Evolutionary conservation across 495 filamentous ascomycete species (phyloP).

Genomic region (Aspergillus coremiiformis): DNA sequence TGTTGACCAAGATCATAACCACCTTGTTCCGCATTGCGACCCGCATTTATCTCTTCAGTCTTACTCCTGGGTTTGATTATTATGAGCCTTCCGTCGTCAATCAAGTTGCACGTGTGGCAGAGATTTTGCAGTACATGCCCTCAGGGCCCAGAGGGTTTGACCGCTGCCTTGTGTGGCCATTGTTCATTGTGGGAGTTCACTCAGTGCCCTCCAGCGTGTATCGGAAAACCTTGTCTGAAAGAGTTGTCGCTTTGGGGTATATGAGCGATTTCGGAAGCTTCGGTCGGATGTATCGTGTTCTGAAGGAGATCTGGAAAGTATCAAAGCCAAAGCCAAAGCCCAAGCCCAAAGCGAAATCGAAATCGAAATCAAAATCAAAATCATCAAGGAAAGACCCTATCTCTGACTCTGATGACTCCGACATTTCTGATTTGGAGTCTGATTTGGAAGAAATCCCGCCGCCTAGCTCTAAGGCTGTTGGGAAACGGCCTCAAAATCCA

Average conservation of each 20-base stretch:
- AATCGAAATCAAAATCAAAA: no score
- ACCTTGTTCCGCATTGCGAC: slow-evolving; percentile 82
- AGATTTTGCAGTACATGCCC: slow-evolving; percentile 68
- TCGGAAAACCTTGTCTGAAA: slow-evolving; percentile 64
- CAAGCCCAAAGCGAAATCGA: no score
- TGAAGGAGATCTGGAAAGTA: slow-evolving; percentile 74
- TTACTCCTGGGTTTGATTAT: slow-evolving; percentile 75
- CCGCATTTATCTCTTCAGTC: slow-evolving; percentile 85
- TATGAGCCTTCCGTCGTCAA: slow-evolving; percentile 55
- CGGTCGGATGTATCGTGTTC: slow-evolving; percentile 67
- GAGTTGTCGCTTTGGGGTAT: slow-evolving; percentile 63
- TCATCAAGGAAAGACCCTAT: no score
- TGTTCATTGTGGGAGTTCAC: slow-evolving; percentile 72
- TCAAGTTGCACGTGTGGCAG: slow-evolving; percentile 62
- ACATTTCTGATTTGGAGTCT: no score
- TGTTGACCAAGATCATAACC: slow-evolving; percentile 76
- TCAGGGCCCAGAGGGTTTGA: slow-evolving; percentile 78
- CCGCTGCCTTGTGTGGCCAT: slow-evolving; percentile 83
- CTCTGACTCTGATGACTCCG: no score
- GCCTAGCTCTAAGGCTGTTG: no score
- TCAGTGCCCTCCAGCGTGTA: slow-evolving; percentile 62
- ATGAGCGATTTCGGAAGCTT: slow-evolving; percentile 74
- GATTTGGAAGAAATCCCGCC: no score
- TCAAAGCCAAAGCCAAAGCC: no score
- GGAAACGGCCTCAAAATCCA: no score